Base-by-base conservation (phyloP, 2,329 filamentous ascomycete species). In the Diplodia scrobiculata region DNA sequence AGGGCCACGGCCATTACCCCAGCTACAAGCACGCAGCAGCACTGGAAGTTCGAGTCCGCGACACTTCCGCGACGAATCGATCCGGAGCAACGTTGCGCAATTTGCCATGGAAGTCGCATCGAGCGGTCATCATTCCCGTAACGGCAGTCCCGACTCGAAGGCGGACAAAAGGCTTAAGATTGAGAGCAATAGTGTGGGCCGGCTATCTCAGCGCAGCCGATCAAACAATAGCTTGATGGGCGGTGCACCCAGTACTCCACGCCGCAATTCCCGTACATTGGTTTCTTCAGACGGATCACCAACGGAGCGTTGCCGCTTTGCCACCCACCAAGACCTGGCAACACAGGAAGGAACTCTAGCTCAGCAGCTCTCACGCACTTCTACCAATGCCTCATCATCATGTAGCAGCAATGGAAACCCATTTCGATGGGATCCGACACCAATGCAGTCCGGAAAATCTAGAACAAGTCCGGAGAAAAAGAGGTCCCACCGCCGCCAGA, bases 351-450 rank as follows among this genome's bases (percentile, higher is more conserved):
- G 68, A 9, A 71, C 70, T 1, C 76, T 76, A 0, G 74, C 74
- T 21, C 73, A 79, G 19, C 76, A 79, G 67, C 71, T 75, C 25
- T 81, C 79, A 1, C 73, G 76, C 50, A 73, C 77, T 1, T 80
- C 75, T 17, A 76, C 78, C 5, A 73, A 75, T 34, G 71, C 72
- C 14, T 78, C 77, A 6, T 73, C 73, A 10, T 71, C 69, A n/a
- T 69, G 75, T n/a, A 81, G 78, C 68, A 81, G 79, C 69, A 78
- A 79, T 53, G 79, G 78, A 2, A 80, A 81, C 65, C 79, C 80
- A 0, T 81, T 81, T 64, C 79, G 80, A 64, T 81, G 79, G 79
- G 80, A 81, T 66, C 73, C 72, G 27, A 67, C 72, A 21, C 76
- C 75, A 11, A 68, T 74, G n/a, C 72, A 74, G 1, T 67, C 74